Evolutionary conservation across 192 early-diverging fungal species (phyloP).

Genomic region (Chytriomyces sp.): DNA sequence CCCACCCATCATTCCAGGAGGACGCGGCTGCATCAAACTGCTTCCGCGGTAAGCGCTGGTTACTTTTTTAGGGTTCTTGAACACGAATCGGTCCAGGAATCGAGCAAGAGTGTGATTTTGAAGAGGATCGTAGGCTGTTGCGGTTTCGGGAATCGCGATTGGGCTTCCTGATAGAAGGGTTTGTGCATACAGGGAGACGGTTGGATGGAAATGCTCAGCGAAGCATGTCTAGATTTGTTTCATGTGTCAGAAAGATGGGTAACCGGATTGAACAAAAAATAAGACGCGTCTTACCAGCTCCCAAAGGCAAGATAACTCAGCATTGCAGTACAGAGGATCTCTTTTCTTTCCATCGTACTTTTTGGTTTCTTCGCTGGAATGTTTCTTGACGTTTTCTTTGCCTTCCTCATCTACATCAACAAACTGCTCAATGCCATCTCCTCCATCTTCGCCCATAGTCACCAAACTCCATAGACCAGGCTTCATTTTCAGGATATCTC

Average conservation of each 20-base stretch:
- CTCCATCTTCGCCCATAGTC: slow-evolving; percentile 73
- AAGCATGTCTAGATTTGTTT: slow-evolving; percentile 59
- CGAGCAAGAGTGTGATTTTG: slow-evolving; percentile 89
- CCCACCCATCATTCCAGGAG: slow-evolving; percentile 54
- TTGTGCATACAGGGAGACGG: slow-evolving; percentile 80
- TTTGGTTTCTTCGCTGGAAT: slow-evolving; percentile 6
- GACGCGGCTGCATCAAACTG: slow-evolving; percentile 66
- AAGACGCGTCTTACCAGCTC: slow-evolving; percentile 69
- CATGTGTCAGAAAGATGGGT: not conserved
- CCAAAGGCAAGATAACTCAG: slow-evolving; percentile 86
- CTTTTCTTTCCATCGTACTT: slow-evolving; percentile 85
- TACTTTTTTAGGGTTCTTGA: slow-evolving; percentile 88
- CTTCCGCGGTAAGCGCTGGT: slow-evolving; percentile 60
- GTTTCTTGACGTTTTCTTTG: slow-evolving; percentile 34
- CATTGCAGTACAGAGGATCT: slow-evolving; percentile 83
- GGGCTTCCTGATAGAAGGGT: slow-evolving; percentile 72
- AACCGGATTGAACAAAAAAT: not conserved
- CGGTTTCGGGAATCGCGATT: slow-evolving; percentile 63
- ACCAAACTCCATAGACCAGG: slow-evolving; percentile 69
- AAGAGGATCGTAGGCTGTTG: slow-evolving; percentile 77
- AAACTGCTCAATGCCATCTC: slow-evolving; percentile 66
- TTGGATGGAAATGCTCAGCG: slow-evolving; percentile 87
- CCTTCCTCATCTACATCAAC: slow-evolving; percentile 55
- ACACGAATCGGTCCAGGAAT: slow-evolving; percentile 95
- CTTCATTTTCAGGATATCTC: slow-evolving; percentile 65